Base-by-base conservation (phyloP, 352 stramenopile genomes). In the Pythium phragmiticola region DNA sequence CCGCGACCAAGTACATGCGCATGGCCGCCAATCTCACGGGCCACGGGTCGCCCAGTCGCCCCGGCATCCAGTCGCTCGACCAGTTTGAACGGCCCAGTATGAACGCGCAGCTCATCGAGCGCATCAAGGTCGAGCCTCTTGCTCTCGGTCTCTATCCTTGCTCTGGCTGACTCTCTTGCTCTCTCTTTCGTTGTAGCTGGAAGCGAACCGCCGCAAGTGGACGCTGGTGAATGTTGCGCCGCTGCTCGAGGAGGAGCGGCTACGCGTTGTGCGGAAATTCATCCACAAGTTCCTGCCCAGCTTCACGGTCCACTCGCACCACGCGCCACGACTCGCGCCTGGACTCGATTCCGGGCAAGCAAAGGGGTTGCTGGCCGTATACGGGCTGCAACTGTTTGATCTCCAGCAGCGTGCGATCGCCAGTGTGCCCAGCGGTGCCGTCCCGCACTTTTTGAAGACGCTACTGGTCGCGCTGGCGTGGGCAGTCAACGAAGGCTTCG, bases 201-300 rank as follows among this genome's bases (percentile, higher is more conserved):
- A 94, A 68, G 85, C 85, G 6, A 87, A 80, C 26, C 81, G 85
- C 43, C 83, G 85, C 33, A 89, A 86, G 41, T 94, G 85, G 85
- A 84, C 76, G 16, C 72, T 87, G 16, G 70, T 92, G 55, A 70
- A 88, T 39, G 71, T 89, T n/a, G 50, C 73, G 14, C 70, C 75
- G 13, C 68, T 91, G n/a, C 30, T 70, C 0, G 81, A 91, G 36
- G 82, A 91, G 33, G 82, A 94, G 17, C 71, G 82, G 11, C 67
- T 64, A n/a, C 62, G 69, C 7, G 71, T 92, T 23, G 56, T 92
- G 28, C 79, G 75, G 43, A 89, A 84, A 43, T 94, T 90, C 52
- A 60, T 92, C 23, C 68, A 75, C 39, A 79, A 80, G 57, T 64
- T 75, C 43, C 61, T 63, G 16, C 64, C 63, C n/a, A 48, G 30